phyloP scores from a whole-genome alignment of 2,329 filamentous ascomycete species.

The Aspergillus ibericus region DNA sequence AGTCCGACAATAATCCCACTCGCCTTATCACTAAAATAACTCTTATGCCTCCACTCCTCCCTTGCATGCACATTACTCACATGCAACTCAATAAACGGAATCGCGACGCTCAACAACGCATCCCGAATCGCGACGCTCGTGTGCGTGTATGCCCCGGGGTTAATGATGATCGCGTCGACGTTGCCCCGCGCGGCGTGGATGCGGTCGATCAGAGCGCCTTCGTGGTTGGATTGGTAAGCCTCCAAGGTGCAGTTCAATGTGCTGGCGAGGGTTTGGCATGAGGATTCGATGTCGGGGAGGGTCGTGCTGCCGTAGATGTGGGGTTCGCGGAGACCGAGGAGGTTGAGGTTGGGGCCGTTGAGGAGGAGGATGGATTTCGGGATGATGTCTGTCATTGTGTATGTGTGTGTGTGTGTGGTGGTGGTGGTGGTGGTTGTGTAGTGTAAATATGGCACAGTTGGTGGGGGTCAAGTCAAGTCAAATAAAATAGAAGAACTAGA shows the following conservation, averaged over 20 bases:
- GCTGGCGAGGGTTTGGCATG: constrained; percentile 52
- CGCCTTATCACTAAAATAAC: constrained; percentile 74
- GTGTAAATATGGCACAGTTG: background rate
- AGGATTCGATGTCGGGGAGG: constrained; percentile 59
- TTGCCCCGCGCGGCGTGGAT: constrained; percentile 65
- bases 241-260: constrained; percentile 53
- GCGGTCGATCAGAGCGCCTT: constrained; percentile 71
- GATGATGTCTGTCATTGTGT: too few species aligned
- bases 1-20: constrained; percentile 71
- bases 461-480: too few species aligned
- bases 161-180: constrained; percentile 67
- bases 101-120: constrained; percentile 65
- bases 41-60: constrained; percentile 68
- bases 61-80: constrained; percentile 72
- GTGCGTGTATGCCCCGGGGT: constrained; percentile 73
- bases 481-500: background rate
- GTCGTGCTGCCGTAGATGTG: constrained; percentile 71
- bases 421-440: background rate
- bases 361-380: constrained; percentile 63
- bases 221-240: constrained; percentile 74
- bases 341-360: constrained; percentile 82
- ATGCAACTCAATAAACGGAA: constrained; percentile 78
- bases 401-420: background rate
- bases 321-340: constrained; percentile 73
- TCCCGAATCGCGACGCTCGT: constrained; percentile 76